These are phyloP conservation scores for Scenedesmus sp. DNA, from an alignment of 163 green algal genomes.

Conservation along the genomic window DNA sequence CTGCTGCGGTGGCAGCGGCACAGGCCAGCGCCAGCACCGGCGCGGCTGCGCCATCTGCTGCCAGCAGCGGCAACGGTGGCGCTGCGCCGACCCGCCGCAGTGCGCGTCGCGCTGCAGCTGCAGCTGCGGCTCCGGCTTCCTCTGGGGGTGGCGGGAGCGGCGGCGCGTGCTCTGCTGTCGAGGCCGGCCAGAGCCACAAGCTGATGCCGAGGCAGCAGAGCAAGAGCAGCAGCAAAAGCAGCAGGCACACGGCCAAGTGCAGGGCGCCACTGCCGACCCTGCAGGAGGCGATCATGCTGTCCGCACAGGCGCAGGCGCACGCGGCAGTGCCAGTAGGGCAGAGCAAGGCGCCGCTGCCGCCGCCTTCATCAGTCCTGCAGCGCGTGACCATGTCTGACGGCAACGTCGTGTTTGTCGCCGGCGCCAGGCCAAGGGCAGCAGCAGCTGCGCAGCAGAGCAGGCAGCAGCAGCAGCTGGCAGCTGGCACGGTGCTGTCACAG, in stretches of 20 bases:
- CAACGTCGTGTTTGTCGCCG: not conserved
- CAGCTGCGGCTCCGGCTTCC: not conserved
- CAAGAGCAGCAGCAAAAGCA: not conserved
- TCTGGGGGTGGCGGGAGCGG: not conserved
- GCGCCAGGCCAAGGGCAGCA: not conserved
- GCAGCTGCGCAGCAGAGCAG: not conserved
- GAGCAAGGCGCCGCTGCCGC: conserved; percentile 26
- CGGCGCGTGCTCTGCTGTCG: not conserved
- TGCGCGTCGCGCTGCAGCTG: not conserved
- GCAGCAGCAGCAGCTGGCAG: conserved; percentile 4
- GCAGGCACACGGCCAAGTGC: conserved; percentile 19
- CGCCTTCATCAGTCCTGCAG: not conserved
- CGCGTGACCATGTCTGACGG: conserved; percentile 2
- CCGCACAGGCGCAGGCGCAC: not conserved
- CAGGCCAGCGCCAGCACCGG: too few species aligned
- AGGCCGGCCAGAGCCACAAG: not conserved
- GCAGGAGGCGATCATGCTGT: conserved; percentile 1
- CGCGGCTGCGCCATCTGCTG: not conserved
- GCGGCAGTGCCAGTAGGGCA: not conserved
- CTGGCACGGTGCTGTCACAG: not conserved
- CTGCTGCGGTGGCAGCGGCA: conserved; percentile 15
- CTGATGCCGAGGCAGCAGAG: not conserved
- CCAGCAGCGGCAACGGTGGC: not conserved
- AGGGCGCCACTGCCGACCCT: conserved; percentile 21
- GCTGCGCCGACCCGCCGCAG: not conserved